These are phyloP conservation scores for Ophiostoma perfectum DNA, from an alignment of 2,329 filamentous ascomycete genomes.

Conservation along the genomic window DNA sequence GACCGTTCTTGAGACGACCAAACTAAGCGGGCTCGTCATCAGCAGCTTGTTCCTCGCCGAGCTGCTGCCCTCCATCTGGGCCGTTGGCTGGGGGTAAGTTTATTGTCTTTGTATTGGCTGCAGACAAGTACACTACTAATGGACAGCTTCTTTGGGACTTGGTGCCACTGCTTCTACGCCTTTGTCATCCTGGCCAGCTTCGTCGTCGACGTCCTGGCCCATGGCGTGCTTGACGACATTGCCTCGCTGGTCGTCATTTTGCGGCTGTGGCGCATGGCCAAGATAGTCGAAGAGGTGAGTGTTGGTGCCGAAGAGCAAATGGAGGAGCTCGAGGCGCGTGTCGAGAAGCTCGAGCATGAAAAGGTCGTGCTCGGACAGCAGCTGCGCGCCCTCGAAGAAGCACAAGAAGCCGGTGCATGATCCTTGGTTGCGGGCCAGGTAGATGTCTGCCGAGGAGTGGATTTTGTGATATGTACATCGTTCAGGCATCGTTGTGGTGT, in stretches of 20 bases:
- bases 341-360: slow-evolving; percentile 49
- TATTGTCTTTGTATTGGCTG: not conserved
- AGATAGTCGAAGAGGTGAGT: slow-evolving; percentile 64
- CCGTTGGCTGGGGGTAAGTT: slow-evolving; percentile 47
- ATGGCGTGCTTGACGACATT: slow-evolving; percentile 57
- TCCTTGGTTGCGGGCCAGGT: no score
- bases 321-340: slow-evolving; percentile 49
- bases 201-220: slow-evolving; percentile 54
- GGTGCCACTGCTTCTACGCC: slow-evolving; percentile 61
- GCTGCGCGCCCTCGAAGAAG: slow-evolving; percentile 17
- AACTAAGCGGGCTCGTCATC: slow-evolving; percentile 51
- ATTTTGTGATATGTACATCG: no score
- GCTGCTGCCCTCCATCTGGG: slow-evolving; percentile 50
- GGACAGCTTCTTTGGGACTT: slow-evolving; percentile 49
- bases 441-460: no score
- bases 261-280: slow-evolving; percentile 63
- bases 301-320: slow-evolving; percentile 58
- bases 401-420: not conserved
- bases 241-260: slow-evolving; percentile 62
- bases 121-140: not conserved
- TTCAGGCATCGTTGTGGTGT: no score
- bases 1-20: slow-evolving; percentile 38
- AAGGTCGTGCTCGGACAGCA: slow-evolving; percentile 34
- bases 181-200: slow-evolving; percentile 58
- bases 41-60: slow-evolving; percentile 62